Conservation (phyloP, 352 stramenopile species). For the Pythium folliculosum region DNA sequence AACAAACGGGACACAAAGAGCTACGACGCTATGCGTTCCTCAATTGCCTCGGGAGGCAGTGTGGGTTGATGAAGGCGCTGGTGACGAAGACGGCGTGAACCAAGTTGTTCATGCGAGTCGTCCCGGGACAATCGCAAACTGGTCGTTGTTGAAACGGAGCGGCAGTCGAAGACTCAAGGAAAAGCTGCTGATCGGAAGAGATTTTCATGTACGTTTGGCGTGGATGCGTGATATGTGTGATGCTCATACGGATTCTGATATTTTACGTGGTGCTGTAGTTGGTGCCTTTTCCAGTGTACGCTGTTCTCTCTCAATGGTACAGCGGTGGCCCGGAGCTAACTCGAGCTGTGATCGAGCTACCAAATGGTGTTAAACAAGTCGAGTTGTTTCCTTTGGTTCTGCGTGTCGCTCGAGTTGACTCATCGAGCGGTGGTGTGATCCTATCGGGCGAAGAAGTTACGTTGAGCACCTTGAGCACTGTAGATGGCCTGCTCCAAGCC, state of each 20-base stretch:
- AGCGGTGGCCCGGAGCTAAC: slow-evolving; percentile 71
- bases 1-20: slow-evolving; percentile 63
- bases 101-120: slow-evolving; percentile 29
- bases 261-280: slow-evolving; percentile 40
- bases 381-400: slow-evolving; percentile 83
- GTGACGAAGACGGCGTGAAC: slow-evolving; percentile 21
- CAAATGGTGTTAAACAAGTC: slow-evolving; percentile 46
- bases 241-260: neutral
- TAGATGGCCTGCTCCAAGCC: slow-evolving; percentile 61
- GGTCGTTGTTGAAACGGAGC: slow-evolving; percentile 72
- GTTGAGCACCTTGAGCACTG: slow-evolving; percentile 63
- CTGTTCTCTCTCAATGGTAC: slow-evolving; percentile 77
- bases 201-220: slow-evolving; percentile 74
- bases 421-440: slow-evolving; percentile 64
- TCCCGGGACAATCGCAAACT: slow-evolving; percentile 81
- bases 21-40: slow-evolving; percentile 50
- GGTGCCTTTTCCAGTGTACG: slow-evolving; percentile 66
- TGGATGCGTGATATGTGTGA: neutral
- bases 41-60: slow-evolving; percentile 44
- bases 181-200: slow-evolving; percentile 61
- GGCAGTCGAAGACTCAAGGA: slow-evolving; percentile 75
- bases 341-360: slow-evolving; percentile 50
- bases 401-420: slow-evolving; percentile 72
- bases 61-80: slow-evolving; percentile 34
- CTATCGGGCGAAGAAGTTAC: slow-evolving; percentile 82